Conservation (phyloP, 176 grass and related monocot genomes). For the Otatea glauca region DNA sequence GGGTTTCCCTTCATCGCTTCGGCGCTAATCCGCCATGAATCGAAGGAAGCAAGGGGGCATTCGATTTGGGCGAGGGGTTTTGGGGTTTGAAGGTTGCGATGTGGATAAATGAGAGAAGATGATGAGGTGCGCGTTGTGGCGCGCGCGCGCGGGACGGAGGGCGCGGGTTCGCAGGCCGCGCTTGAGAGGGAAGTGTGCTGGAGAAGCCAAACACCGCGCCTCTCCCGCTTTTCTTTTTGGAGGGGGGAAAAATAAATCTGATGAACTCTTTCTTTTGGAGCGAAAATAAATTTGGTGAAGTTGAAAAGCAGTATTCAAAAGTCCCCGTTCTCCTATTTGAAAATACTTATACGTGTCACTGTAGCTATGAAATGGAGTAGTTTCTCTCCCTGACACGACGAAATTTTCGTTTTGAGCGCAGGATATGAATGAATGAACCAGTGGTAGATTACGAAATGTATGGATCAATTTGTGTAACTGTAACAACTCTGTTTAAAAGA, state of each 20-base stretch:
- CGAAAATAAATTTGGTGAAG: neutral
- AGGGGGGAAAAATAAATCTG: neutral
- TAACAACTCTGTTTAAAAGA: neutral
- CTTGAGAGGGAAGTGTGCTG: slow-evolving; percentile 26
- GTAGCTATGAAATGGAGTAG: no score
- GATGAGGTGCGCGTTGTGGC: neutral
- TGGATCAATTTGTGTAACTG: neutral
- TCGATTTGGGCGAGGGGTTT: neutral
- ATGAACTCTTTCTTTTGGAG: neutral
- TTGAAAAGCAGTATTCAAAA: neutral
- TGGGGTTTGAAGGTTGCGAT: neutral
- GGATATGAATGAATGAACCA: neutral
- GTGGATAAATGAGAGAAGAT: neutral
- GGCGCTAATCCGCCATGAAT: slow-evolving; percentile 29
- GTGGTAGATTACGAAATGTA: neutral
- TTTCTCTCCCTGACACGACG: neutral
- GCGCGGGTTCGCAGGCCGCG: neutral
- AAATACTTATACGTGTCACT: no score
- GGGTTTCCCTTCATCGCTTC: neutral
- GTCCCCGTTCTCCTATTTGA: neutral
- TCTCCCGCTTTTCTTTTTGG: neutral
- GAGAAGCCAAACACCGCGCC: slow-evolving; percentile 43
- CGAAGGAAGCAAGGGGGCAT: neutral
- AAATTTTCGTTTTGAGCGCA: neutral
- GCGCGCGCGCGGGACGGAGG: no score